Base-by-base conservation (phyloP, 345 rosid species). In the Bretschneidera sinensis region DNA sequence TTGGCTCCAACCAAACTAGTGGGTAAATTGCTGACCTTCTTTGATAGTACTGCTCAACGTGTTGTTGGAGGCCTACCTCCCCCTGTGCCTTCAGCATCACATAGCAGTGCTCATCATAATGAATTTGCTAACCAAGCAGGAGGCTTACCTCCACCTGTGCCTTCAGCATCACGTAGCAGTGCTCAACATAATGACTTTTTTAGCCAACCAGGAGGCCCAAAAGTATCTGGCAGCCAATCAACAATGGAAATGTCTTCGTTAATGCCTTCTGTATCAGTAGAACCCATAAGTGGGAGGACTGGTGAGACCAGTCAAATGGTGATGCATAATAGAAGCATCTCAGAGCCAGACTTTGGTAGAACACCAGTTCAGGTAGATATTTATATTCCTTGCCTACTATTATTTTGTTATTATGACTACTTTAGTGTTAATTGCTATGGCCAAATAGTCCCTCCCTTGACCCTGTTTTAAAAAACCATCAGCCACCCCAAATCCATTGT, bases 1-100 rank as follows among this genome's bases (percentile, higher is more conserved):
- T 72, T 79, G 73, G 82, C 88, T 63, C 80, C 88, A 48, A 74
- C 76, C 62, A 87, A 87, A 73, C 61, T 85, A 24, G 83, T 87
- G 6, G 89, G 85, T 57, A 79, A 76, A 73, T 67, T 87, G 69
- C 84, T 78, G 39, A 78, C 71, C 63, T 75, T 87, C 71, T 55
- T 87, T 60, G 95, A 85, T 62, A 79, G 80, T 51, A 83, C 87
- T 9, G 87, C 89, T 53, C 78, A 77, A 59, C 87, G 84, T 70
- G 87, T 81, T 72, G 88, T 85, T 74, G n/a, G n/a, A 51, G 82
- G 83, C 34, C 52, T 64, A 33, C 89, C 95, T 48, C 89, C 91
- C 45, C 77, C 89, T 62, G 76, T 53, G 24, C 87, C 91, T 65
- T 83, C 79, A 71, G 28, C 75, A 57, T 59, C 64, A 21, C 64